phyloP scores from a whole-genome alignment of 108 stramenopile genomes.

The Cylindrotheca closterium region DNA sequence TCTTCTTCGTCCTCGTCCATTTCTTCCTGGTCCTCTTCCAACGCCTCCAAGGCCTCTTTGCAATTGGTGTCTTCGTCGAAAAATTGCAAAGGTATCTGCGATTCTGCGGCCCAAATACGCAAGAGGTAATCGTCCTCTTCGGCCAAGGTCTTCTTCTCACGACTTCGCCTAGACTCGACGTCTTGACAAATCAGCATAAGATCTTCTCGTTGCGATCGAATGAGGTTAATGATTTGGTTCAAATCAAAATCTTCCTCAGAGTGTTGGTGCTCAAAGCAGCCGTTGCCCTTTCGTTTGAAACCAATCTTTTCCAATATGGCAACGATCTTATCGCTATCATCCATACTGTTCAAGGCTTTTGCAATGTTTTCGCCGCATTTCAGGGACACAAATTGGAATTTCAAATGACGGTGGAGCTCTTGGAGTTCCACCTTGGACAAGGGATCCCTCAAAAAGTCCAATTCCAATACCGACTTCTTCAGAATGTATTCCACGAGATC shows the following conservation, averaged over 20 bases:
- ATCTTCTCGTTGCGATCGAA: not conserved
- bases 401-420: not conserved
- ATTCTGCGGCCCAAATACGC: not conserved
- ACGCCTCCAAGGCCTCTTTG: not conserved
- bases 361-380: not conserved
- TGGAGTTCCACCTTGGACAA: not conserved
- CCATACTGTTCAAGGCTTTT: not conserved
- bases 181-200: not conserved
- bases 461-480: not conserved
- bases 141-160: not conserved
- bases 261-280: not conserved
- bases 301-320: not conserved
- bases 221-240: not conserved
- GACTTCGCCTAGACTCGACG: not conserved
- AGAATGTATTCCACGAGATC: not conserved
- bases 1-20: too few species aligned
- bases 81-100: not conserved
- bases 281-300: not conserved
- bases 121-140: not conserved
- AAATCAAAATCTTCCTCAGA: not conserved
- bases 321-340: not conserved
- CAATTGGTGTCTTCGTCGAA: not conserved
- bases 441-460: not conserved
- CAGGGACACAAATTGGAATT: not conserved
- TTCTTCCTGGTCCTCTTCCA: too few species aligned